phyloP scores from a whole-genome alignment of 73 alveolate genomes.

The Paramecium caudatum region DNA sequence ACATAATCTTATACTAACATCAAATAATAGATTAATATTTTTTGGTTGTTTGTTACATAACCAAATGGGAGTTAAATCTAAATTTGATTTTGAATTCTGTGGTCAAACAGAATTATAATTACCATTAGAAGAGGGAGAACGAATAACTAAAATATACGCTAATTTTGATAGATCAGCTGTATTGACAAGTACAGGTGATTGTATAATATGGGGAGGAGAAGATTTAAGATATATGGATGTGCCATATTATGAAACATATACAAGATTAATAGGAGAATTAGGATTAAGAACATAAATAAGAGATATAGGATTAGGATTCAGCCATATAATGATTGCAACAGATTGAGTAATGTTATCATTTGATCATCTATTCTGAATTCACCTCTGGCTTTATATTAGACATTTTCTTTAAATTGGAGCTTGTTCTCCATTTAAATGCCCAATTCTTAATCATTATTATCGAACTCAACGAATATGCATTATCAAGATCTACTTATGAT shows the following conservation, averaged over 20 bases:
- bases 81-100: conserved; percentile 44
- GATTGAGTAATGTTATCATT: conserved; percentile 48
- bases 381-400: not conserved
- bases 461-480: conserved; percentile 66
- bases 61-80: not conserved
- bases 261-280: conserved; percentile 16
- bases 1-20: conserved; percentile 42
- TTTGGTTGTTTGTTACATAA: conserved; percentile 38
- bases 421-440: conserved; percentile 65
- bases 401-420: conserved; percentile 9
- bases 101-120: conserved; percentile 24
- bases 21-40: conserved; percentile 17
- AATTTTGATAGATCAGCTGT: conserved; percentile 67
- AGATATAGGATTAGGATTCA: conserved; percentile 60
- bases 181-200: conserved; percentile 49
- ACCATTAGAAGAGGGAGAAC: conserved; percentile 40
- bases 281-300: not conserved
- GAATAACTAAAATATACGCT: conserved; percentile 41
- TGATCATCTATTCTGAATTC: conserved; percentile 3
- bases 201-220: conserved; percentile 58
- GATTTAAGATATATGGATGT: conserved; percentile 15
- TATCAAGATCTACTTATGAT: conserved; percentile 24
- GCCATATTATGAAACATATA: conserved; percentile 43
- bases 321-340: conserved; percentile 52
- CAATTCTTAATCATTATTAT: conserved; percentile 51